Evolutionary conservation across 2,329 filamentous ascomycete genomes (phyloP).

Genomic region (Venturia effusa): DNA sequence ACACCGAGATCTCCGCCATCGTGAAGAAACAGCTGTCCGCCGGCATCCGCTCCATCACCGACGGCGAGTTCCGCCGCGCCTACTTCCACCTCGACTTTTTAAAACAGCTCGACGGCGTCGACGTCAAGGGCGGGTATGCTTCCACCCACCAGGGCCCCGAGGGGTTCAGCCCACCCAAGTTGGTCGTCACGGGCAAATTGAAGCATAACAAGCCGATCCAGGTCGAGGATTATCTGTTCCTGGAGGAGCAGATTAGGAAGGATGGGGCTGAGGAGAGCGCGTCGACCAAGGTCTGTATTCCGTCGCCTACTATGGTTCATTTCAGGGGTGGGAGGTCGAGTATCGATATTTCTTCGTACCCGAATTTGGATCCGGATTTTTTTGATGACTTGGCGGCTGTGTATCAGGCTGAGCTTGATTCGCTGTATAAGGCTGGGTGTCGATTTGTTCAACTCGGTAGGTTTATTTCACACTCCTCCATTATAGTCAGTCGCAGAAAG

Average conservation of each 20-base stretch:
- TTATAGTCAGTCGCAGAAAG: conserved; percentile 26
- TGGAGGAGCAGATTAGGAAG: conserved; percentile 35
- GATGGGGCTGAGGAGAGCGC: conserved; percentile 24
- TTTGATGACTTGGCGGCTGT: conserved; percentile 37
- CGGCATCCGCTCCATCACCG: conserved; percentile 53
- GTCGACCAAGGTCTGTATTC: conserved; percentile 46
- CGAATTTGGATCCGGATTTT: conserved; percentile 44
- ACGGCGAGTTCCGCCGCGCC: conserved; percentile 54
- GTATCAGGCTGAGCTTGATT: conserved; percentile 36
- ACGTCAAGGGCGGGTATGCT: conserved; percentile 36
- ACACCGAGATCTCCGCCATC: conserved; percentile 53
- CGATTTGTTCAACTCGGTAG: conserved; percentile 33
- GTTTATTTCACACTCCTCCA: background rate
- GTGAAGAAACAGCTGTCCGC: conserved; percentile 54
- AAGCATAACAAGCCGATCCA: conserved; percentile 44
- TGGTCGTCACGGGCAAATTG: conserved; percentile 44
- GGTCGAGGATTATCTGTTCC: conserved; percentile 45
- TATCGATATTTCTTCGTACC: conserved; percentile 43
- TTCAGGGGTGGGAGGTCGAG: conserved; percentile 45
- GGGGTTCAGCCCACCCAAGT: conserved; percentile 42
- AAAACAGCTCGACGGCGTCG: conserved; percentile 42
- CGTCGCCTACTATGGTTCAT: conserved; percentile 49
- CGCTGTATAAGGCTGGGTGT: conserved; percentile 33
- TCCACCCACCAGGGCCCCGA: conserved; percentile 35
- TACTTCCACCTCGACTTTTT: conserved; percentile 52